These are phyloP conservation scores for Hymenoscyphus fructigenus DNA, from an alignment of 2,329 filamentous ascomycete species.

Conservation along the genomic window DNA sequence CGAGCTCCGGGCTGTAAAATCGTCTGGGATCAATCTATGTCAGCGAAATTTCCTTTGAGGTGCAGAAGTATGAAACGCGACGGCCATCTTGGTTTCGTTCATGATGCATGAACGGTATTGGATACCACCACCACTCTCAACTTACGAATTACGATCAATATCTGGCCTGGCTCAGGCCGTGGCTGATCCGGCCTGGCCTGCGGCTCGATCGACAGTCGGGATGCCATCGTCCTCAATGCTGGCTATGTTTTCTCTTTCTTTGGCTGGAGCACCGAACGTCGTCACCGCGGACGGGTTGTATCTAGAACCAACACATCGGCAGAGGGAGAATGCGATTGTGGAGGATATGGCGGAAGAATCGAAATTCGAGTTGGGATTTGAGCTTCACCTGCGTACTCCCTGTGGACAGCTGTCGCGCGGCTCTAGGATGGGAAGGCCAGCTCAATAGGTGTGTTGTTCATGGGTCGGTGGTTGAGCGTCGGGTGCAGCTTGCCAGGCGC, in stretches of 20 bases:
- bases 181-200: slow-evolving; percentile 35
- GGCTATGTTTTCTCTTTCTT: slow-evolving; percentile 6
- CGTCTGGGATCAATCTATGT: slow-evolving; percentile 58
- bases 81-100: background rate
- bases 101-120: background rate
- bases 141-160: slow-evolving; percentile 71
- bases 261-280: slow-evolving; percentile 13
- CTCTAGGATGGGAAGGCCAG: background rate
- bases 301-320: slow-evolving; percentile 29
- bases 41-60: background rate
- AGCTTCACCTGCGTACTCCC: background rate
- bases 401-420: background rate
- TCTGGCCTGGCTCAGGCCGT: slow-evolving; percentile 62
- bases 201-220: slow-evolving; percentile 42
- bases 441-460: background rate
- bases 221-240: slow-evolving; percentile 39
- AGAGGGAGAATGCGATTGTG: slow-evolving; percentile 8
- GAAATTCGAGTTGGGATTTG: background rate
- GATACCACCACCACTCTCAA: slow-evolving; percentile 28
- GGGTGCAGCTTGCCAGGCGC: background rate
- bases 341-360: background rate
- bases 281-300: slow-evolving; percentile 25
- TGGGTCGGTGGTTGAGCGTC: background rate
- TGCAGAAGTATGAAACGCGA: background rate
- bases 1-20: slow-evolving; percentile 86